These are phyloP conservation scores for Debaryomyces maramus DNA, from an alignment of 805 yeast species.

Conservation along the genomic window DNA sequence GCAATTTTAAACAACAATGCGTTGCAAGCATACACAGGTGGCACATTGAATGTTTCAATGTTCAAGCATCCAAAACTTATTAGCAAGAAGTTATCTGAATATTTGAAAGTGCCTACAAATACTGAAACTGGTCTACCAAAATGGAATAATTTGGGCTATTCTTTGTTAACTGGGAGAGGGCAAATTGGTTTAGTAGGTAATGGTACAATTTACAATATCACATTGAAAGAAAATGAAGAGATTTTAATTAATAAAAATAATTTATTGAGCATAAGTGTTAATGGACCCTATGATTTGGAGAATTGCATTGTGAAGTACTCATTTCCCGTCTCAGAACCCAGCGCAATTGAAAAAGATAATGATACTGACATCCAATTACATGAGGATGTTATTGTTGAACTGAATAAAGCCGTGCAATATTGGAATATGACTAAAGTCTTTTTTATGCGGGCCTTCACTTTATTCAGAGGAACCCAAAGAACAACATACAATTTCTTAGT, in stretches of 20 bases:
- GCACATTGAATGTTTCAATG: constrained; percentile 44
- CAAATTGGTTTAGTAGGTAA: constrained; percentile 53
- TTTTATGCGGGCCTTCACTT: background rate
- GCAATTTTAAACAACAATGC: constrained; percentile 51
- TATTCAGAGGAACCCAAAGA: background rate
- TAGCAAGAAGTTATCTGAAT: constrained; percentile 31
- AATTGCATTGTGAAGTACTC: constrained; percentile 35
- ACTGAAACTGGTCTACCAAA: constrained; percentile 42
- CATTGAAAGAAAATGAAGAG: constrained; percentile 47
- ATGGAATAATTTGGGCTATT: constrained; percentile 42
- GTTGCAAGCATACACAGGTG: constrained; percentile 54
- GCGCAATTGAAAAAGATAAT: background rate
- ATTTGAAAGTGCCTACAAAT: constrained; percentile 18
- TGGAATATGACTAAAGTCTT: background rate
- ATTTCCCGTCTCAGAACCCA: constrained; percentile 10
- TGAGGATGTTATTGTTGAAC: background rate
- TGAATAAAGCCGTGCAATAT: background rate
- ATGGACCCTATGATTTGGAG: constrained; percentile 47
- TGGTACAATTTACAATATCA: constrained; percentile 53
- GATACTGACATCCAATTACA: background rate
- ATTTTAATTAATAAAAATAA: constrained; percentile 46
- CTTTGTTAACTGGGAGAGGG: constrained; percentile 58
- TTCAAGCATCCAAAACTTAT: constrained; percentile 40
- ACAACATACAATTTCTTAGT: constrained; percentile 4
- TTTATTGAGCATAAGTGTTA: constrained; percentile 51